phyloP scores from a whole-genome alignment of 2,329 filamentous ascomycete species.

The Ascochyta rabiei region DNA sequence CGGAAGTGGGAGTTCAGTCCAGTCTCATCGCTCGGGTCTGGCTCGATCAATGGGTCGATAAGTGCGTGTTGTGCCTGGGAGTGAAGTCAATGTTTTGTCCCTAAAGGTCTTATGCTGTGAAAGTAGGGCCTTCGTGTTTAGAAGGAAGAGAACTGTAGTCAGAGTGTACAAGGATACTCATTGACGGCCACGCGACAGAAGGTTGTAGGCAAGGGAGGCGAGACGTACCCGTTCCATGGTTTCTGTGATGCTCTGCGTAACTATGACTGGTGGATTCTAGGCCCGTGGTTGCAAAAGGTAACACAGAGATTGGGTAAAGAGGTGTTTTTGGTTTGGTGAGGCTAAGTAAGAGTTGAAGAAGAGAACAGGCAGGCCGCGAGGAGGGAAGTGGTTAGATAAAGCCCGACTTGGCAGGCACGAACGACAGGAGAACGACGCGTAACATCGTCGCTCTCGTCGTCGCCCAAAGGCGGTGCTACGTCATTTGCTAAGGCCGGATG shows the following conservation, averaged over 20 bases:
- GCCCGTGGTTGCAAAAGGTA: neutral
- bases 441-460: conserved; percentile 34
- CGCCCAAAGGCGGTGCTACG: conserved; percentile 28
- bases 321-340: conserved; percentile 1
- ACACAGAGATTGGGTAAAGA: conserved; percentile 16
- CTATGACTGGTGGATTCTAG: conserved; percentile 6
- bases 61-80: conserved; percentile 68
- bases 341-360: conserved; percentile 2
- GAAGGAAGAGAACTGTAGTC: neutral
- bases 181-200: neutral
- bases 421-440: conserved; percentile 30
- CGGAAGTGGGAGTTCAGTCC: conserved; percentile 66
- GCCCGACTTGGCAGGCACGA: conserved; percentile 43
- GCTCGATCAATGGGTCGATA: conserved; percentile 71
- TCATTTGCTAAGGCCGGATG: conserved; percentile 29
- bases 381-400: conserved; percentile 28
- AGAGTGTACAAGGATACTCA: no score
- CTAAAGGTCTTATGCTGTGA: no score
- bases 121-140: neutral
- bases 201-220: neutral
- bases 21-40: conserved; percentile 71
- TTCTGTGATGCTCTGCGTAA: neutral
- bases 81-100: conserved; percentile 8
- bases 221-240: conserved; percentile 13
- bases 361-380: conserved; percentile 20